Evolutionary conservation across 116 monocot genomes (phyloP).

Genomic region (Trichopus zeylanicus): DNA sequence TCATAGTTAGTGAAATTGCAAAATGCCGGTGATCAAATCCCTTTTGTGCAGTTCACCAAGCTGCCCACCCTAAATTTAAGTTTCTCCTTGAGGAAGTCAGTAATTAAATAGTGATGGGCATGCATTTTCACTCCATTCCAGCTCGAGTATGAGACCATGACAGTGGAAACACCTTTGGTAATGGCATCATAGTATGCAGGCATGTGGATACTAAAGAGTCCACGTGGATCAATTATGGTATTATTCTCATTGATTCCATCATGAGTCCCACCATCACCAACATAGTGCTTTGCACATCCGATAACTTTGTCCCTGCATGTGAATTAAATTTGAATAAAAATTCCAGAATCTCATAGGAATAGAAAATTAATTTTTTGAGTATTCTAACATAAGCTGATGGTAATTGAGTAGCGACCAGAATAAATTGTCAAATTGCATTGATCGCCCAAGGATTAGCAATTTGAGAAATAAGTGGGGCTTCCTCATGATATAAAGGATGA

Average conservation of each 20-base stretch:
- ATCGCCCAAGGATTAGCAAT: too few relatives aligned
- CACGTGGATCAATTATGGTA: conserved; percentile 29
- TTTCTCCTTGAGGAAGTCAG: conserved; percentile 42
- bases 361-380: too few relatives aligned
- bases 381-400: too few relatives aligned
- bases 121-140: conserved; percentile 81
- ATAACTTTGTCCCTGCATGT: conserved; percentile 43
- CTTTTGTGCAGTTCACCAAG: background rate
- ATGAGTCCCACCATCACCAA: conserved; percentile 64
- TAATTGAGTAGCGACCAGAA: too few relatives aligned
- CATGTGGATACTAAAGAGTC: conserved; percentile 51
- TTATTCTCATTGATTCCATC: conserved; percentile 59
- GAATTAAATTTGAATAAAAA: background rate
- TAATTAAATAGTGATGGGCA: conserved; percentile 41
- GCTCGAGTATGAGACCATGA: conserved; percentile 72
- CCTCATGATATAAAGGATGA: too few relatives aligned
- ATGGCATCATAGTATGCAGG: conserved; percentile 48
- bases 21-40: background rate
- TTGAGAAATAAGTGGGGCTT: too few relatives aligned
- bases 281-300: conserved; percentile 63
- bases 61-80: conserved; percentile 40
- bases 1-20: background rate
- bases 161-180: conserved; percentile 51
- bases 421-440: too few relatives aligned
- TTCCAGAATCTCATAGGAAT: background rate